Conservation (phyloP, 2,329 filamentous ascomycete genomes). For the Diaporthe destruens region DNA sequence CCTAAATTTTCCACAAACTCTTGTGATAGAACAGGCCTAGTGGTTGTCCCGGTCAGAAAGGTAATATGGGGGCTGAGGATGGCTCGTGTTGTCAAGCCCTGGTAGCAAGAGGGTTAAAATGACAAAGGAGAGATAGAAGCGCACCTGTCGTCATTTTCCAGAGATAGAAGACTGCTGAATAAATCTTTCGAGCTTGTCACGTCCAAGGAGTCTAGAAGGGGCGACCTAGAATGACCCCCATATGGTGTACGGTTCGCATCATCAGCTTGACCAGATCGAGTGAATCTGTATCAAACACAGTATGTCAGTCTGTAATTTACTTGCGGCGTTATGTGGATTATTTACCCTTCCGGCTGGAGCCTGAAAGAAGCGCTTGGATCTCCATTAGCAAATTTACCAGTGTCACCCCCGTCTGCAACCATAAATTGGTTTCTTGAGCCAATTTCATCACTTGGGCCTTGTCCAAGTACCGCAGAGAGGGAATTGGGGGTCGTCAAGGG, state of each 20-base stretch:
- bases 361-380: background rate
- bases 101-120: too few species aligned
- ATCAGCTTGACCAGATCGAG: background rate
- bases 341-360: background rate
- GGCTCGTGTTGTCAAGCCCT: too few species aligned
- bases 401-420: background rate
- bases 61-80: too few species aligned
- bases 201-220: background rate
- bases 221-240: background rate
- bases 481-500: too few species aligned
- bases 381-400: background rate
- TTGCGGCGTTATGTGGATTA: background rate
- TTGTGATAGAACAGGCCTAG: background rate
- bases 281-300: background rate
- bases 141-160: constrained; percentile 10
- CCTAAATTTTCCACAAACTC: constrained; percentile 1
- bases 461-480: background rate
- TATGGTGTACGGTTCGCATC: background rate
- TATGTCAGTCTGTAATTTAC: background rate
- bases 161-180: constrained; percentile 16
- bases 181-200: background rate
- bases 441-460: background rate
- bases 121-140: too few species aligned
- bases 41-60: background rate
- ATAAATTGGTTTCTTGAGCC: background rate